phyloP scores from a whole-genome alignment of 2,329 filamentous ascomycete genomes.

The Penicillium occitanis region DNA sequence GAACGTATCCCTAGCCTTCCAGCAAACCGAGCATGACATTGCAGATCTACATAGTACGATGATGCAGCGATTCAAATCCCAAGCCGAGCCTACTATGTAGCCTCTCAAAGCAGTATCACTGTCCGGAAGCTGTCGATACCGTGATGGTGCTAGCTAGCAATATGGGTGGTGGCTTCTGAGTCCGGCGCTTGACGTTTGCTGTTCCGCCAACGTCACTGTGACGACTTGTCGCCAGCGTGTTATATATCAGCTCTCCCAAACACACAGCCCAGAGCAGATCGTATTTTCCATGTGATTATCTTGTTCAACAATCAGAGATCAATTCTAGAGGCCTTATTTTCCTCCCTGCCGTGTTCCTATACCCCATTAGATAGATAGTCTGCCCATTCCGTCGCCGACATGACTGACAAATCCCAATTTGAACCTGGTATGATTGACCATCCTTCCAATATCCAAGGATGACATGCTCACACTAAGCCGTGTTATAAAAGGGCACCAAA shows the following conservation, averaged over 20 bases:
- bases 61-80: too few relatives aligned
- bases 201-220: slow-evolving; percentile 19
- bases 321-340: neutral
- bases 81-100: neutral
- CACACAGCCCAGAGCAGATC: neutral
- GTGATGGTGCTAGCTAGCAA: neutral
- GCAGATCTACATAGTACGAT: too few relatives aligned
- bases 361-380: neutral
- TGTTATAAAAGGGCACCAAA: slow-evolving; percentile 42
- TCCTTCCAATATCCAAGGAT: too few relatives aligned
- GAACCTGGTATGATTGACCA: slow-evolving; percentile 30
- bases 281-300: neutral
- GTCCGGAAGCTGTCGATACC: neutral
- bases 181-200: slow-evolving; percentile 9
- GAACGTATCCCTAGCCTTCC: too few relatives aligned
- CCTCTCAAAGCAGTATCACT: neutral
- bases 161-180: slow-evolving; percentile 15
- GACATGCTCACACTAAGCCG: neutral
- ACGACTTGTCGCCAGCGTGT: slow-evolving; percentile 1
- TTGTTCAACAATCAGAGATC: neutral
- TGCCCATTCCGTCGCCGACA: neutral
- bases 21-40: too few relatives aligned
- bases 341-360: neutral
- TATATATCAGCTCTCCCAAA: neutral
- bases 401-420: slow-evolving; percentile 34